Evolutionary conservation across 768 basidiomycete species (phyloP).

Genomic region (Tylopilus sp.): DNA sequence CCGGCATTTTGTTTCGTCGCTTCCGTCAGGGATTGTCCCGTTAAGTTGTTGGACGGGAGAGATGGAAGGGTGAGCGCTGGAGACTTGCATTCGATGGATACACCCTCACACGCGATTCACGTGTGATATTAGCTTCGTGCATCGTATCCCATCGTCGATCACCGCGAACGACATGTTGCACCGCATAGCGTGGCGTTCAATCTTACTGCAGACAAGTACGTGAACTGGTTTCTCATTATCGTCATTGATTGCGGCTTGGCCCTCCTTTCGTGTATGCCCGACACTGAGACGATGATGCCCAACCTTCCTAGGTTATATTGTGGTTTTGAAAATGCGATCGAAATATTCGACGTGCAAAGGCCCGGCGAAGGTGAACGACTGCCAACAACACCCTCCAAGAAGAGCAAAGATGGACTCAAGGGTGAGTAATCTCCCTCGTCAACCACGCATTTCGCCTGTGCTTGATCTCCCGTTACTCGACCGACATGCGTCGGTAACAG

Average conservation of each 20-base stretch:
- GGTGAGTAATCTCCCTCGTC: conserved; percentile 41
- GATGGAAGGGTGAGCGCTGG: conserved; percentile 62
- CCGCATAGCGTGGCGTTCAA: conserved; percentile 86
- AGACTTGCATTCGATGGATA: too few species aligned
- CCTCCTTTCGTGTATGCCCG: neutral
- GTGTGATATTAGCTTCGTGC: conserved; percentile 66
- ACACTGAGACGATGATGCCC: neutral
- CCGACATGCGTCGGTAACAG: conserved; percentile 34
- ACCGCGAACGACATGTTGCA: conserved; percentile 86
- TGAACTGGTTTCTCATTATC: neutral
- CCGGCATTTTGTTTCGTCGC: conserved; percentile 80
- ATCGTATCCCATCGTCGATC: conserved; percentile 89
- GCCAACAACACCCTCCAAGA: conserved; percentile 67
- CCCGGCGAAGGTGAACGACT: conserved; percentile 76
- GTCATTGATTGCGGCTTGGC: neutral
- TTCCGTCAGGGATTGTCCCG: conserved; percentile 80
- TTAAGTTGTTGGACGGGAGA: conserved; percentile 78
- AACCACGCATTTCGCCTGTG: neutral
- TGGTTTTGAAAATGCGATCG: conserved; percentile 82
- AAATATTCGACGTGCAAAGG: conserved; percentile 70
- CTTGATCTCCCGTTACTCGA: neutral
- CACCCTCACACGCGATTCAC: neutral
- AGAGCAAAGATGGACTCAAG: conserved; percentile 83
- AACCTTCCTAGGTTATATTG: conserved; percentile 60
- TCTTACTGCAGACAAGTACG: conserved; percentile 57